Percentiles rank a stretch among this genome's conserved stretches.
phyloP scores from a whole-genome alignment of 2,329 filamentous ascomycete genomes.

The Pseudopithomyces chartarum region DNA sequence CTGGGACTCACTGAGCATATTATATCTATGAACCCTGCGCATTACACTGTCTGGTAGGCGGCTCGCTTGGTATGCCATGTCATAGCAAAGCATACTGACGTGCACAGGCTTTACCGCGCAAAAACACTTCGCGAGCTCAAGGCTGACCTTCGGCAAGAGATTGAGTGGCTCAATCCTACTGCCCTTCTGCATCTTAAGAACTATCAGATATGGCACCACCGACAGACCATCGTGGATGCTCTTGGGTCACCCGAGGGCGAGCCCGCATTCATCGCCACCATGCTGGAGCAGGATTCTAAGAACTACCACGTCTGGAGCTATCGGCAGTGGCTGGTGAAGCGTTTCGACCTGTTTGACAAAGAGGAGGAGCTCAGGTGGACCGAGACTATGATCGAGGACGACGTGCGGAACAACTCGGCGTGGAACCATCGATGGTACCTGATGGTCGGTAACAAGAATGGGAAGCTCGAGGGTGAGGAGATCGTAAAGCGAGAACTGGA shows the following conservation, averaged over 20 bases:
- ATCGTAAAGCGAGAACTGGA: constrained; percentile 75
- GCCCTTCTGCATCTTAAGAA: constrained; percentile 90
- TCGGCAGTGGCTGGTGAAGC: constrained; percentile 75
- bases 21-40: constrained; percentile 90
- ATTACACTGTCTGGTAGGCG: constrained; percentile 91
- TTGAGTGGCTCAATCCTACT: constrained; percentile 84
- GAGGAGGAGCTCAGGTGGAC: constrained; percentile 72
- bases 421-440: constrained; percentile 98
- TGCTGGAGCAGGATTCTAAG: constrained; percentile 86
- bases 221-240: constrained; percentile 62
- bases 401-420: constrained; percentile 94
- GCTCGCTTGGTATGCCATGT: not conserved
- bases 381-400: constrained; percentile 73
- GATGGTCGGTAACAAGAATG: constrained; percentile 68
- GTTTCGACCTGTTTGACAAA: constrained; percentile 58
- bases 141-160: constrained; percentile 70
- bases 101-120: constrained; percentile 79
- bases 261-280: constrained; percentile 73
- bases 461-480: constrained; percentile 51
- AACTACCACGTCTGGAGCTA: constrained; percentile 99
- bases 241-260: constrained; percentile 68
- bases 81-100: constrained; percentile 15
- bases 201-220: constrained; percentile 92
- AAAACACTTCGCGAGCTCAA: constrained; percentile 72
- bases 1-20: constrained; percentile 85